These are phyloP conservation scores for Pelargonium cotyledonis DNA, from an alignment of 441 rosid genomes.

Conservation along the genomic window DNA sequence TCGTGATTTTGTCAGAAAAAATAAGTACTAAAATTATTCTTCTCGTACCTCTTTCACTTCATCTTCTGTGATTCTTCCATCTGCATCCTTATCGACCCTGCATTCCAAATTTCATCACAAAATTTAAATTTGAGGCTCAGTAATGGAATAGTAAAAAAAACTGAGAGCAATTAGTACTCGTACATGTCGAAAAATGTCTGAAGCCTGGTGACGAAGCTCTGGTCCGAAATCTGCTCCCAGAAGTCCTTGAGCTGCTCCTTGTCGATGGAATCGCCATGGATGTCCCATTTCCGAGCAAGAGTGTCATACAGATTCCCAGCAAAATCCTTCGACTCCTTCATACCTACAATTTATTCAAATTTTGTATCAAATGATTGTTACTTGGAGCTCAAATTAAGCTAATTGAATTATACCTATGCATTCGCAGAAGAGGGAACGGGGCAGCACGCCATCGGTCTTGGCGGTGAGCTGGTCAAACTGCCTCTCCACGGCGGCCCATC, in stretches of 20 bases:
- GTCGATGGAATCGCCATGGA: constrained; percentile 31
- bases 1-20: not conserved
- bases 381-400: too few relatives aligned
- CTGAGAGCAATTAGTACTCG: not conserved
- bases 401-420: constrained; percentile 34
- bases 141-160: not conserved
- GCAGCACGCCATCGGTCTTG: constrained; percentile 25
- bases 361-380: not conserved
- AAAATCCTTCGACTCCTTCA: constrained; percentile 40
- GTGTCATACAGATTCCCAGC: constrained; percentile 44
- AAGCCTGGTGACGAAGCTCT: constrained; percentile 51
- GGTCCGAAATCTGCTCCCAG: constrained; percentile 51
- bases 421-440: constrained; percentile 40
- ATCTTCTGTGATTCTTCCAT: constrained; percentile 40
- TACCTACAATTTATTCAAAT: constrained; percentile 24
- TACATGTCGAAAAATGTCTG: constrained; percentile 57
- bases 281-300: constrained; percentile 27
- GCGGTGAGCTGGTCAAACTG: constrained; percentile 30
- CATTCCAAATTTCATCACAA: constrained; percentile 6
- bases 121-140: not conserved
- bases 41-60: constrained; percentile 46
- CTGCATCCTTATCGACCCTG: constrained; percentile 56
- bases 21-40: not conserved
- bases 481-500: constrained; percentile 45
- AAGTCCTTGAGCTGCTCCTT: constrained; percentile 34